Conservation (phyloP, 2,329 filamentous ascomycete genomes). For the Beauveria scarabaeidicola region DNA sequence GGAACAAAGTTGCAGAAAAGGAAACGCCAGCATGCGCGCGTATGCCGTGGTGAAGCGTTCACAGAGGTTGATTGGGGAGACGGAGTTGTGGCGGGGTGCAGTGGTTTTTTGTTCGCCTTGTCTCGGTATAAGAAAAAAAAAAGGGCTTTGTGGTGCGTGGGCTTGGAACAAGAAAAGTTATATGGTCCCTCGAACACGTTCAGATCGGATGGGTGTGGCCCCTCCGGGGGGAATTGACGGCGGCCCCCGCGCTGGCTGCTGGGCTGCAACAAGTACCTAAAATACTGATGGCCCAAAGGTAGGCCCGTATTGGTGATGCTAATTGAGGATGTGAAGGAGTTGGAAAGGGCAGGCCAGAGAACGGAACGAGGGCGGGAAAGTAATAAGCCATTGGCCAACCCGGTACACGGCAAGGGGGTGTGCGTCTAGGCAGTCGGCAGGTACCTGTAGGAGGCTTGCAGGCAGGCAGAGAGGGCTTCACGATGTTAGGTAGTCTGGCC, state of each 20-base stretch:
- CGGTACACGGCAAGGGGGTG: slow-evolving; percentile 3
- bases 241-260: not conserved
- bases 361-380: not conserved
- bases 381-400: not conserved
- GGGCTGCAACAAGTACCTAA: not conserved
- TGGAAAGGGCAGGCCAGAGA: not conserved
- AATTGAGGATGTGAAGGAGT: not conserved
- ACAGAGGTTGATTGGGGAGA: slow-evolving; percentile 1
- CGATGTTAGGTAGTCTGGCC: slow-evolving; percentile 9
- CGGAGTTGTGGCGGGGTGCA: not conserved
- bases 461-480: not conserved
- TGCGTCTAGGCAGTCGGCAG: not conserved
- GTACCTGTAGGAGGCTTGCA: not conserved
- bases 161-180: not conserved
- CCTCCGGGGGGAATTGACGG: not conserved
- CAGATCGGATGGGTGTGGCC: slow-evolving; percentile 3
- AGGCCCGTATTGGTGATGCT: not conserved
- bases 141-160: not conserved
- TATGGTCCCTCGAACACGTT: slow-evolving; percentile 4
- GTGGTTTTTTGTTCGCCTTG: slow-evolving; percentile 6
- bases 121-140: slow-evolving; percentile 14
- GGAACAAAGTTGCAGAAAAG: not conserved
- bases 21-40: slow-evolving; percentile 3
- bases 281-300: not conserved
- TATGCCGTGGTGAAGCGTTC: slow-evolving; percentile 10